Evolutionary conservation across 805 yeast species (phyloP).

Genomic region (Candida xyloterini): DNA sequence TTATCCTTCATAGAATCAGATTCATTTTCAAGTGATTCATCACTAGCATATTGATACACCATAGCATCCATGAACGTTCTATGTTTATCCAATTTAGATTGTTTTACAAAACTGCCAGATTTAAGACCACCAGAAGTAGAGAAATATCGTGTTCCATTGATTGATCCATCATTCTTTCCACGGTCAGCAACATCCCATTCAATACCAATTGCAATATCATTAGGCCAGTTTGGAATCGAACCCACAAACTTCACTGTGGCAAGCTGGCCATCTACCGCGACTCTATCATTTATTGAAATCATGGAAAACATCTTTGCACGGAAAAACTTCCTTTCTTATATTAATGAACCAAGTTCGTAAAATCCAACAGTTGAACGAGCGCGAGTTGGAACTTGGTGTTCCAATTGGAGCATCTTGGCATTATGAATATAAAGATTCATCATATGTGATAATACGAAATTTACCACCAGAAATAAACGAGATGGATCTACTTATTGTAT

Average conservation of each 20-base stretch:
- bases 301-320: constrained; percentile 7
- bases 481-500: constrained; percentile 70
- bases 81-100: constrained; percentile 22
- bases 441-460: constrained; percentile 76
- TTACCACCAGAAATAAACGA: constrained; percentile 64
- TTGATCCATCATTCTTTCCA: constrained; percentile 71
- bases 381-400: constrained; percentile 62
- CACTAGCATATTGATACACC: constrained; percentile 42
- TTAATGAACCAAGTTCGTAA: constrained; percentile 23
- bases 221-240: constrained; percentile 58
- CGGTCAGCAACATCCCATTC: constrained; percentile 77
- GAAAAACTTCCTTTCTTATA: background rate
- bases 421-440: constrained; percentile 70
- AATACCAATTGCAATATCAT: constrained; percentile 59
- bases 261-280: constrained; percentile 40
- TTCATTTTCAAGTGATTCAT: constrained; percentile 11
- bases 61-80: constrained; percentile 48
- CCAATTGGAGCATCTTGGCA: constrained; percentile 83
- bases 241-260: constrained; percentile 71
- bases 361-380: constrained; percentile 58
- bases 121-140: constrained; percentile 28
- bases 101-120: constrained; percentile 65
- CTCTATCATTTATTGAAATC: constrained; percentile 3
- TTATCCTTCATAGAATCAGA: constrained; percentile 15
- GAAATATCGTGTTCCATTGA: constrained; percentile 58